Evolutionary conservation across 106 monocot genomes (phyloP).

Genomic region (Gastrodia elata): DNA sequence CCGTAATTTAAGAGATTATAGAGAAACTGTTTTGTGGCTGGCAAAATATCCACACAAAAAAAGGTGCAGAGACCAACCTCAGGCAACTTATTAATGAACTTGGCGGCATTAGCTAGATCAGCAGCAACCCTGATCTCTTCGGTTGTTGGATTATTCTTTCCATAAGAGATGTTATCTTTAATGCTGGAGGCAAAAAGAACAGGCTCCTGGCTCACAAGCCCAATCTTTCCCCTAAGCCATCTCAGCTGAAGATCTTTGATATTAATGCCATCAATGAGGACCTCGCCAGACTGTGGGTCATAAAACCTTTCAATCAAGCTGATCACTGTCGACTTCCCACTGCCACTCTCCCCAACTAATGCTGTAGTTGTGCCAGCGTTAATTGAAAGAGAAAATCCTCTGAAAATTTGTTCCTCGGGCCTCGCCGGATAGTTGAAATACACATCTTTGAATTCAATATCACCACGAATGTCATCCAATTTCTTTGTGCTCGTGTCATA

Average conservation of each 20-base stretch:
- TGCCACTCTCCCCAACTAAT: conserved; percentile 12
- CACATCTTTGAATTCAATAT: conserved; percentile 13
- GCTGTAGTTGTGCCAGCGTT: conserved; percentile 6
- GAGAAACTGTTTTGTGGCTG: background rate
- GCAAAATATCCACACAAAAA: background rate
- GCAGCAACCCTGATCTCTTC: conserved; percentile 15
- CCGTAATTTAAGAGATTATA: background rate
- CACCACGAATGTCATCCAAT: conserved; percentile 11
- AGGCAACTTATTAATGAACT: conserved; percentile 13
- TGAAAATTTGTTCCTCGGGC: conserved; percentile 12
- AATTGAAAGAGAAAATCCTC: conserved; percentile 3
- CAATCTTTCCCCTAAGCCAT: conserved; percentile 17
- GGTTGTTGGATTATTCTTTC: conserved; percentile 10
- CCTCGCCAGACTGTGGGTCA: conserved; percentile 12
- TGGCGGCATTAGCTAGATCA: conserved; percentile 12
- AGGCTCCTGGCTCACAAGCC: conserved; percentile 22
- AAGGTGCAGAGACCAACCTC: background rate
- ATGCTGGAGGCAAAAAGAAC: conserved; percentile 17
- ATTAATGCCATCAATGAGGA: conserved; percentile 16
- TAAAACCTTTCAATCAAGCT: conserved; percentile 19
- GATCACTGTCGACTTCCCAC: conserved; percentile 12
- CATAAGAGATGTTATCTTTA: conserved; percentile 17
- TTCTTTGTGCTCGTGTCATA: conserved; percentile 1
- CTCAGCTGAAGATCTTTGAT: conserved; percentile 4
- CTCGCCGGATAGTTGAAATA: conserved; percentile 12